Base-by-base conservation (phyloP, 2,329 filamentous ascomycete genomes). In the Coniochaeta sp. region DNA sequence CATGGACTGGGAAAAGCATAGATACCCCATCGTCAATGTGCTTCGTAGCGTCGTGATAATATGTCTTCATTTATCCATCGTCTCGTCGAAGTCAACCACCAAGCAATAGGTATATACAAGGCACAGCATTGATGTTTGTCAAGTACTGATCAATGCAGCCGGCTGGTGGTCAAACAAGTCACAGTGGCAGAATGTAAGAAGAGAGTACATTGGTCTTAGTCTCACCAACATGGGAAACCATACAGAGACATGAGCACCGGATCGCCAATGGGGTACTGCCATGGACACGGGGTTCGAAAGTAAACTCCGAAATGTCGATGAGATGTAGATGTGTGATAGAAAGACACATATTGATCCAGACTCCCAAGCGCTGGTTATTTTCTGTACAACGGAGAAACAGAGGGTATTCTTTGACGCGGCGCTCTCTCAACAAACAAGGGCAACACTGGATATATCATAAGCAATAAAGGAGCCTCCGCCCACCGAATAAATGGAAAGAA, bases 341-440 rank as follows among this genome's bases (percentile, higher is more conserved):
- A 31, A 26, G 47, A 28, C 3, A 28, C 47, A 52, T 3, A 28
- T 26, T 28, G 22, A 17, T 26, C 26, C 47, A 52, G 14, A 31
- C 19, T 22, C 22, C 47, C 47, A 31, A 52, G 47, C 43, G 19
- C 22, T 47, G 47, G 31, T 22, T 36, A 56, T 56, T n/a, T 12
- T 34, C 5, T 31, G 26, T 40, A 1, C 3, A 24, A 22, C 9
- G 19, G 43, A 47, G 8, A n/a, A 28, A 28, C 26, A 36, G 38
- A 16, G 54, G 54, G 54, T 56, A 56, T 56, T 56, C n/a, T 31
- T 52, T 26, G n/a, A n/a, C n/a, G n/a, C n/a, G n/a, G 47, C 22
- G 47, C 47, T 52, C 47, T 24, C 47, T 52, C 1, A 14, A 52
- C 47, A 26, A n/a, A 26, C 22, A 17, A 31, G 2, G 22, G n/a